Conservation (phyloP, 1,139 yeast genomes). For the Geotrichum australiense region DNA sequence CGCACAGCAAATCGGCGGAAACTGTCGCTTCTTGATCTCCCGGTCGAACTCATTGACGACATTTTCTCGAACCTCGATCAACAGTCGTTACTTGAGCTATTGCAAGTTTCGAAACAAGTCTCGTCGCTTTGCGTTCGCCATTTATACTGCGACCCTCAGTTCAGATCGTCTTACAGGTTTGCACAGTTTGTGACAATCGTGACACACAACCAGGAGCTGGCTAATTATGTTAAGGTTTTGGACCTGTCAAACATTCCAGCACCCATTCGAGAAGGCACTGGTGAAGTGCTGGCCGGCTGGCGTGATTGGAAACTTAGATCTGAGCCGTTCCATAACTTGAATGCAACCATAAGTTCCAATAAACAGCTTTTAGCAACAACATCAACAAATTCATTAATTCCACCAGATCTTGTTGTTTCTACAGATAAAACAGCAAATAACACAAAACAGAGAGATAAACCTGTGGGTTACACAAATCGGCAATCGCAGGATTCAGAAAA, state of each 20-base stretch:
- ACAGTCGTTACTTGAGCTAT: conserved; percentile 17
- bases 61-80: conserved; percentile 19
- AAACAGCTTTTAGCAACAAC: not conserved
- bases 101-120: conserved; percentile 17
- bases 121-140: conserved; percentile 14
- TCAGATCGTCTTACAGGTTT: conserved; percentile 64
- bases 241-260: conserved; percentile 46
- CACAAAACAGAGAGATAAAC: too few species aligned
- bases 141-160: conserved; percentile 47
- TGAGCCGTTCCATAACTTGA: conserved; percentile 65
- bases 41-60: conserved; percentile 21
- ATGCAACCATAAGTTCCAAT: too few species aligned
- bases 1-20: conserved; percentile 2
- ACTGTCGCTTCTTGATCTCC: conserved; percentile 17
- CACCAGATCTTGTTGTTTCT: not conserved
- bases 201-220: conserved; percentile 48
- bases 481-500: too few species aligned
- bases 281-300: conserved; percentile 54
- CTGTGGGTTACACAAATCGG: too few species aligned
- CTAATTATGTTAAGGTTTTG: conserved; percentile 46
- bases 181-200: conserved; percentile 70
- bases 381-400: not conserved
- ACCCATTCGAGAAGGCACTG: conserved; percentile 19
- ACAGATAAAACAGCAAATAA: not conserved
- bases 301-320: conserved; percentile 77